These are phyloP conservation scores for Penicillium frequentans DNA, from an alignment of 2,329 filamentous ascomycete genomes.

Conservation along the genomic window DNA sequence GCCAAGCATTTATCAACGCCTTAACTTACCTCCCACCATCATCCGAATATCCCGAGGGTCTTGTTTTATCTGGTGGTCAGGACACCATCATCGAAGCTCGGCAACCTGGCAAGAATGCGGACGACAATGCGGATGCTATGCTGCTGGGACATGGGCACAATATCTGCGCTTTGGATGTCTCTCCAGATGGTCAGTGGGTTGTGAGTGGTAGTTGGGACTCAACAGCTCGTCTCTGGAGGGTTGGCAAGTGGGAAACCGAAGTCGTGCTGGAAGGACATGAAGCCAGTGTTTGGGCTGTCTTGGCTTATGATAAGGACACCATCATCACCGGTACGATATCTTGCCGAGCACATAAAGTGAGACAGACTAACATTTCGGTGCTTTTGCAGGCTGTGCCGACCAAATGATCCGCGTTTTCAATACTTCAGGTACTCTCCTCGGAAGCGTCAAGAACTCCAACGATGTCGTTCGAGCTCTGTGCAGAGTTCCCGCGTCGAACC, in stretches of 20 bases:
- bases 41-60: constrained; percentile 68
- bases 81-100: constrained; percentile 92
- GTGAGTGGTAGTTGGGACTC: constrained; percentile 95
- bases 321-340: constrained; percentile 67
- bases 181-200: constrained; percentile 68
- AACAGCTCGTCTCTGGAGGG: constrained; percentile 80
- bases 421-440: constrained; percentile 61
- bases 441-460: constrained; percentile 67
- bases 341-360: background rate
- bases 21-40: constrained; percentile 74
- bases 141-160: constrained; percentile 85
- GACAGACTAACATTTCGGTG: background rate
- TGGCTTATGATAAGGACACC: constrained; percentile 76
- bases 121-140: constrained; percentile 80
- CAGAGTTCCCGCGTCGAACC: constrained; percentile 71
- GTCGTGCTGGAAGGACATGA: constrained; percentile 72
- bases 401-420: constrained; percentile 84
- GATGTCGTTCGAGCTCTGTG: constrained; percentile 89
- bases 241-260: constrained; percentile 81
- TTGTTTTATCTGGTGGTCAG: constrained; percentile 84
- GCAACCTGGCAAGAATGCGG: constrained; percentile 63
- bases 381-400: constrained; percentile 71
- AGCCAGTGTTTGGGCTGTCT: constrained; percentile 85
- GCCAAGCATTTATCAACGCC: constrained; percentile 83
- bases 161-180: constrained; percentile 81